A percentile compares a stretch with the other conserved stretches of the same genome.
These are phyloP conservation scores for Apostasia shenzhenica DNA, from an alignment of 106 monocot species.

Conservation along the genomic window DNA sequence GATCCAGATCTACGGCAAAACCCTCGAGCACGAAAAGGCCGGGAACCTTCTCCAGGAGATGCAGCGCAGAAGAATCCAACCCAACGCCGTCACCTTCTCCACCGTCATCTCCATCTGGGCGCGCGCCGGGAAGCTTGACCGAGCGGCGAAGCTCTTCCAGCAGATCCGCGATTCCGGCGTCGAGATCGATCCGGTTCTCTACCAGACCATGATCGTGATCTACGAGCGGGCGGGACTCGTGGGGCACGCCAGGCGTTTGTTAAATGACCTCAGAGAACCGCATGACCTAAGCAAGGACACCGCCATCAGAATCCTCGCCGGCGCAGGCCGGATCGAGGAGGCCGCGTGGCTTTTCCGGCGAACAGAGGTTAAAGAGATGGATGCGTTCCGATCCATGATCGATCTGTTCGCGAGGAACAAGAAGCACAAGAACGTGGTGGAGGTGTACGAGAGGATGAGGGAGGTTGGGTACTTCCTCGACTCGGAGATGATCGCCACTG, in stretches of 20 bases:
- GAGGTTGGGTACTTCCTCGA: conserved; percentile 59
- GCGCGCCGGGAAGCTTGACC: conserved; percentile 70
- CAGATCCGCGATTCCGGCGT: conserved; percentile 55
- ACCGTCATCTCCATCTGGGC: conserved; percentile 94
- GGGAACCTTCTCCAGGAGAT: conserved; percentile 75
- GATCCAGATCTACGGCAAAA: conserved; percentile 80
- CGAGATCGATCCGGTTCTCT: conserved; percentile 69
- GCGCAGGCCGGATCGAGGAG: conserved; percentile 74
- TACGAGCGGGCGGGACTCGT: conserved; percentile 80
- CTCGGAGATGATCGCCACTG: conserved; percentile 57
- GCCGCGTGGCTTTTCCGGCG: conserved; percentile 66
- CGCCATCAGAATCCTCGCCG: conserved; percentile 55
- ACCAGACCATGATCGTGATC: conserved; percentile 82
- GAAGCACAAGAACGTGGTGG: conserved; percentile 62
- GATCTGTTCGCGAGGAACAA: conserved; percentile 59
- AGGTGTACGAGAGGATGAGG: conserved; percentile 86
- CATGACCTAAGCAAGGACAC: conserved; percentile 42
- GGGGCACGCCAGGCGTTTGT: conserved; percentile 71
- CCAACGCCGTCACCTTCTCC: conserved; percentile 79
- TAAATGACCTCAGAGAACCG: conserved; percentile 57
- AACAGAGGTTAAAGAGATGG: conserved; percentile 63
- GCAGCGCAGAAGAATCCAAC: conserved; percentile 56
- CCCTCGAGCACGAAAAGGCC: conserved; percentile 96
- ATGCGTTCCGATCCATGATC: conserved; percentile 58
- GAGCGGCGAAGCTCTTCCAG: conserved; percentile 81